phyloP scores from a whole-genome alignment of 805 yeast species.

The Blastobotrys americana region DNA sequence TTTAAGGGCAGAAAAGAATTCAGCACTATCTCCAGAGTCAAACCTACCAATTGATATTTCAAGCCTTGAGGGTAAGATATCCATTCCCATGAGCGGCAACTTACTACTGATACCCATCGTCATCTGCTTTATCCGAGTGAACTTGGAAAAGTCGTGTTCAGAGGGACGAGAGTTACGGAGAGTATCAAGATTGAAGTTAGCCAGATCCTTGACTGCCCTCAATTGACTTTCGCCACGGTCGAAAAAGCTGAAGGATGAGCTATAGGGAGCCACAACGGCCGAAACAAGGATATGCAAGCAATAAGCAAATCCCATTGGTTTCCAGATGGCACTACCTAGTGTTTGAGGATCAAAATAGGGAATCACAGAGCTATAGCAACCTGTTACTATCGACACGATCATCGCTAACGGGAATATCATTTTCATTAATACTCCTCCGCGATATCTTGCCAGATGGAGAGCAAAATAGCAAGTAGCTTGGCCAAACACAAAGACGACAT shows the following conservation, averaged over 20 bases:
- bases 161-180: constrained; percentile 16
- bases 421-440: background rate
- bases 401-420: background rate
- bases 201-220: constrained; percentile 11
- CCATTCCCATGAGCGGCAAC: constrained; percentile 13
- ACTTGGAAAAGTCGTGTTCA: constrained; percentile 7
- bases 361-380: background rate
- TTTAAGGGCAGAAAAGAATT: constrained; percentile 19
- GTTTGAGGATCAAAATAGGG: constrained; percentile 20
- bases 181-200: constrained; percentile 9
- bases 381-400: background rate
- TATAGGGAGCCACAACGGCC: constrained; percentile 23
- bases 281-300: constrained; percentile 20
- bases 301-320: constrained; percentile 25
- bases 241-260: constrained; percentile 23
- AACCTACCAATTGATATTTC: constrained; percentile 25
- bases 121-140: constrained; percentile 5
- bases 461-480: constrained; percentile 12
- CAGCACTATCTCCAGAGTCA: constrained; percentile 23
- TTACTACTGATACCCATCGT: constrained; percentile 1
- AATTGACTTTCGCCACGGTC: constrained; percentile 13
- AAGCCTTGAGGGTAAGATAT: constrained; percentile 14
- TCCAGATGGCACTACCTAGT: constrained; percentile 16
- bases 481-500: background rate
- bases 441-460: background rate